phyloP scores from a whole-genome alignment of 75 land plant species.

The Chamaecyparis obtusa region DNA sequence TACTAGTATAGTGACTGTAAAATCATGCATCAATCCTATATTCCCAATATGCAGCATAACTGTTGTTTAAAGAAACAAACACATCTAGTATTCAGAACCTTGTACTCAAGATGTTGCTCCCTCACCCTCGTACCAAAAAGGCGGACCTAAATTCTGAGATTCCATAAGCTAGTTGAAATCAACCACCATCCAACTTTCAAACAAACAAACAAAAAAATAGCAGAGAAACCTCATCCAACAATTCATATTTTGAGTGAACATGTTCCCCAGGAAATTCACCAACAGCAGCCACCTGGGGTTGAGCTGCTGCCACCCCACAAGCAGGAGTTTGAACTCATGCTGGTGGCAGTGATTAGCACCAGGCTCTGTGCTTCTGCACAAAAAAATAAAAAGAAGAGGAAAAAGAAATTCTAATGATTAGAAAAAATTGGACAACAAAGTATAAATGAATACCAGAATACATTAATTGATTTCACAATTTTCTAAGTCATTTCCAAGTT shows the following conservation, averaged over 20 bases:
- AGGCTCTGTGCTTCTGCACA: slow-evolving; percentile 8
- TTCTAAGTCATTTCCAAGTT: background rate
- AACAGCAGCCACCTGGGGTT: slow-evolving; percentile 7
- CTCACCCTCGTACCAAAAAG: background rate
- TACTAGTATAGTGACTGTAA: background rate
- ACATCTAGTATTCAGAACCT: background rate
- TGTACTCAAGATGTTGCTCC: background rate
- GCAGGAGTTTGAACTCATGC: background rate
- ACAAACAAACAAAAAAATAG: background rate
- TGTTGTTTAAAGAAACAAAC: background rate
- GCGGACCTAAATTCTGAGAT: slow-evolving; percentile 4
- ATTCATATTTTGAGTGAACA: background rate
- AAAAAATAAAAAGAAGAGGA: background rate
- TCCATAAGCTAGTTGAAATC: background rate
- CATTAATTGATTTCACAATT: background rate
- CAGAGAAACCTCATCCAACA: background rate
- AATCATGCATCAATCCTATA: background rate
- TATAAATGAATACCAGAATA: background rate
- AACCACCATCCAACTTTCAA: background rate
- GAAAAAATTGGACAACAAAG: slow-evolving; percentile 6
- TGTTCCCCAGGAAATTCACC: background rate
- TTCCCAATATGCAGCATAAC: background rate
- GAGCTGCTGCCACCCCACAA: slow-evolving; percentile 1
- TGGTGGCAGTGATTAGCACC: background rate
- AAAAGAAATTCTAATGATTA: slow-evolving; percentile 3